Evolutionary conservation across 2,329 filamentous ascomycete species (phyloP), one percentile per base, ranked within the genome.

Genomic region (Fusarium torreyae): DNA sequence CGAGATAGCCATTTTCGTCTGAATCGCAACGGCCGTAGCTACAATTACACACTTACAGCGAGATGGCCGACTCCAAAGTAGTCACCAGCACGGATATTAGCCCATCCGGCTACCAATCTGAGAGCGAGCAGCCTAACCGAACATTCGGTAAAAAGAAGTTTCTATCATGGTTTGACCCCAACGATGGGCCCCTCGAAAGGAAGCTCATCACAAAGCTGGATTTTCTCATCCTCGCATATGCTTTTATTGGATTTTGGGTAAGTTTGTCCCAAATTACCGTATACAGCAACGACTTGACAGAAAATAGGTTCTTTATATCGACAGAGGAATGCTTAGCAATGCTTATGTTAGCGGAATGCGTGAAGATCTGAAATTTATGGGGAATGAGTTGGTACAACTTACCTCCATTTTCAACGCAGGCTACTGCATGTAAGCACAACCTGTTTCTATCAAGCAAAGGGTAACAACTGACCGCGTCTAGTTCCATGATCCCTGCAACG

Each of bases 341-440:
- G 85, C 85, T 6, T 87, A 87, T 59, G 85, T 87, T 18, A 82
- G 83, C 1, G 85, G 85, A 1, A 77, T 87, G 55, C 84, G 85
- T 52, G 84, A 87, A 51, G 84, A 86, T 28, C 74, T 87, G 6
- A 77, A 79, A 1, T 83, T 88, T 55, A 62, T 83, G 5, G 84
- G 84, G 34, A 87, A 87, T 69, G 80, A 87, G 64, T 80, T 87
- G 18, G 84, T 87, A 13, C 80, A 85, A 53, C 76, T 88, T 10
- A 84, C 87, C 63, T 86, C 84, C 0, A 81, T 87, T 65, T 88
- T 70, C 44, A 67, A 63, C 5, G 61, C 74, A 11, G 85, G 84
- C 17, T 2, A 82, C 83, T 2, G 84, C 87, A 1, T 74, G 85
- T 0, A 84, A 84, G 7, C 83, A 85, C 69, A 87, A 6, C 84